Conservation (phyloP, 441 rosid species). For the Mallotus japonicus region DNA sequence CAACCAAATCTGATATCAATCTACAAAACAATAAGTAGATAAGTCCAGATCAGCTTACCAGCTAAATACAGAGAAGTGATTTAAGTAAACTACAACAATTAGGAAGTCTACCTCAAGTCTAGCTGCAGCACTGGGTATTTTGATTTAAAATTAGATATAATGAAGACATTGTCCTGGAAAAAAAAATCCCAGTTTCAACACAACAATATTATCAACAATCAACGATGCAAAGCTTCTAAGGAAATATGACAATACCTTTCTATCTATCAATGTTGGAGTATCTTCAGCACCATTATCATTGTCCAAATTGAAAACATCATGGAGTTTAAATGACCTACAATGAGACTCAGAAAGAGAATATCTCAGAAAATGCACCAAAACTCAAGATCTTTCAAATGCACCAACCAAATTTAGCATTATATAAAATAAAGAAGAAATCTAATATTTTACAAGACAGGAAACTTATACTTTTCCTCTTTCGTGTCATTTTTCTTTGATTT, state of each 20-base stretch:
- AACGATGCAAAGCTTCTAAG: background rate
- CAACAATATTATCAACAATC: conserved; percentile 4
- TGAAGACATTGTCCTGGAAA: conserved; percentile 80
- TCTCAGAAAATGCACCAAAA: conserved; percentile 24
- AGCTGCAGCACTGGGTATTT: conserved; percentile 87
- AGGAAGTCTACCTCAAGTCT: conserved; percentile 59
- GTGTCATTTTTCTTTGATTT: conserved; percentile 77
- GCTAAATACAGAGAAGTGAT: conserved; percentile 16
- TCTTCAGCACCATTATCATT: conserved; percentile 78
- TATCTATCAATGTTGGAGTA: conserved; percentile 78
- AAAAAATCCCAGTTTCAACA: background rate
- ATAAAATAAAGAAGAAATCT: background rate
- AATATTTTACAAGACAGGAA: conserved; percentile 8
- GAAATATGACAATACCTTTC: conserved; percentile 49
- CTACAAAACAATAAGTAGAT: conserved; percentile 32
- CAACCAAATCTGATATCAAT: conserved; percentile 90
- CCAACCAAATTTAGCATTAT: background rate
- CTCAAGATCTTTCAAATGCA: background rate
- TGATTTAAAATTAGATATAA: conserved; percentile 88
- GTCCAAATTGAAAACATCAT: conserved; percentile 72
- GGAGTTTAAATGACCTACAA: conserved; percentile 71
- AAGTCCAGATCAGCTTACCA: conserved; percentile 23
- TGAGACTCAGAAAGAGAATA: conserved; percentile 12
- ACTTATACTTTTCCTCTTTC: conserved; percentile 66
- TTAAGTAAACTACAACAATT: conserved; percentile 7